A percentile compares a stretch with the other conserved stretches of the same genome.
Evolutionary conservation across 2,329 filamentous ascomycete species (phyloP).

Genomic region (Fusarium marasasianum): DNA sequence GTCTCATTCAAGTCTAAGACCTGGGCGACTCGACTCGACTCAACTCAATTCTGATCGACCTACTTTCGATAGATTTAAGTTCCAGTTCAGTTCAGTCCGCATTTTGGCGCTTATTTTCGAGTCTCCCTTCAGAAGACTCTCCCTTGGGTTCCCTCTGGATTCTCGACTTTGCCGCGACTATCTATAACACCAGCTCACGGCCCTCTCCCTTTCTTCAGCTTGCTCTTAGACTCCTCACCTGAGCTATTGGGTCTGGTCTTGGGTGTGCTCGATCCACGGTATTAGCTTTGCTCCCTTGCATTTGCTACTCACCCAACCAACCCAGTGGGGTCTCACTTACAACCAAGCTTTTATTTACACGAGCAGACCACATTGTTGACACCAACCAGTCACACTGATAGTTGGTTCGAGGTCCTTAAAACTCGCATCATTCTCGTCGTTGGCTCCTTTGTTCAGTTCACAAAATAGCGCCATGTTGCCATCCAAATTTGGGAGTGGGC

Average conservation of each 20-base stretch:
- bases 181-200: slow-evolving; percentile 22
- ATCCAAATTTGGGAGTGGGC: slow-evolving; percentile 54
- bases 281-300: slow-evolving; percentile 35
- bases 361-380: slow-evolving; percentile 17
- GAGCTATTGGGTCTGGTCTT: slow-evolving; percentile 16
- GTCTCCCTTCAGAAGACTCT: slow-evolving; percentile 31
- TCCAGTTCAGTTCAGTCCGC: slow-evolving; percentile 10
- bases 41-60: slow-evolving; percentile 10
- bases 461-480: slow-evolving; percentile 47
- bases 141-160: slow-evolving; percentile 21
- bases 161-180: slow-evolving; percentile 4
- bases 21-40: background rate
- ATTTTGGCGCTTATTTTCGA: slow-evolving; percentile 6
- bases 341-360: slow-evolving; percentile 14
- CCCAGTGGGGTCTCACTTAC: slow-evolving; percentile 28
- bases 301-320: slow-evolving; percentile 20
- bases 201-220: slow-evolving; percentile 11
- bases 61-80: slow-evolving; percentile 22
- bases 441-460: slow-evolving; percentile 16
- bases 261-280: slow-evolving; percentile 20
- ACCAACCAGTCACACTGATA: slow-evolving; percentile 14
- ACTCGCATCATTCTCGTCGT: slow-evolving; percentile 10
- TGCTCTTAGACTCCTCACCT: slow-evolving; percentile 7
- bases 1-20: slow-evolving; percentile 35
- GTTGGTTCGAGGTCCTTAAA: slow-evolving; percentile 2